Evolutionary conservation across 345 rosid genomes (phyloP).

Genomic region (Brassica cretica): DNA sequence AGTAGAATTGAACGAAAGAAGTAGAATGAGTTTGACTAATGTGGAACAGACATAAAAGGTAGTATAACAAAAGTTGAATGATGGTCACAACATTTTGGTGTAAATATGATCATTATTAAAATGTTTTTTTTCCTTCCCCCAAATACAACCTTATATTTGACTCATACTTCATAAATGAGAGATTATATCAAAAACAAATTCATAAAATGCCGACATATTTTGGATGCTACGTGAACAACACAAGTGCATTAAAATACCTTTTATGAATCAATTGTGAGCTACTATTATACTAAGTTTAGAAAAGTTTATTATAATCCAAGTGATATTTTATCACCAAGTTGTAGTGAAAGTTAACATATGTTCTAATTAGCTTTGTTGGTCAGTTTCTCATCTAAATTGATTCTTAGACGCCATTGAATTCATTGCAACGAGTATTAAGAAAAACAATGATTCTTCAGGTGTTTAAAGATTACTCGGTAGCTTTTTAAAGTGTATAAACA

Average conservation of each 20-base stretch:
- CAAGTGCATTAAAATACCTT: conserved; percentile 6
- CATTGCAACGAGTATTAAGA: conserved; percentile 10
- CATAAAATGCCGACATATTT: conserved; percentile 12
- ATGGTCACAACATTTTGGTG: neutral
- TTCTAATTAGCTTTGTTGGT: conserved; percentile 38
- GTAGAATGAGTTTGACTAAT: neutral
- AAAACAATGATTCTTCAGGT: neutral
- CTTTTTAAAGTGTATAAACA: conserved; percentile 6
- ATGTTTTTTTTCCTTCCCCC: neutral
- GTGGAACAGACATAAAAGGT: neutral
- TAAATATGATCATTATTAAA: neutral
- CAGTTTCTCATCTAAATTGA: conserved; percentile 35
- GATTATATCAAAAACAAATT: neutral
- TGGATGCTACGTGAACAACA: conserved; percentile 23
- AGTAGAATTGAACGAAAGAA: neutral
- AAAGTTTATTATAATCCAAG: neutral
- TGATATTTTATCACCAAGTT: conserved; percentile 6
- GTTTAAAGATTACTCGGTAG: conserved; percentile 4
- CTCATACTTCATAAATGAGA: neutral
- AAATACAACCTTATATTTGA: neutral
- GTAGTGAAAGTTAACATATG: conserved; percentile 16
- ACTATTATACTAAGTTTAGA: neutral
- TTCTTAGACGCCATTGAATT: conserved; percentile 39
- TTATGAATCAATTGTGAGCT: neutral
- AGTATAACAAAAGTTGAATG: too few species aligned